These are phyloP conservation scores for Marasmius sp. DNA, from an alignment of 1,284 basidiomycete species.

Conservation along the genomic window DNA sequence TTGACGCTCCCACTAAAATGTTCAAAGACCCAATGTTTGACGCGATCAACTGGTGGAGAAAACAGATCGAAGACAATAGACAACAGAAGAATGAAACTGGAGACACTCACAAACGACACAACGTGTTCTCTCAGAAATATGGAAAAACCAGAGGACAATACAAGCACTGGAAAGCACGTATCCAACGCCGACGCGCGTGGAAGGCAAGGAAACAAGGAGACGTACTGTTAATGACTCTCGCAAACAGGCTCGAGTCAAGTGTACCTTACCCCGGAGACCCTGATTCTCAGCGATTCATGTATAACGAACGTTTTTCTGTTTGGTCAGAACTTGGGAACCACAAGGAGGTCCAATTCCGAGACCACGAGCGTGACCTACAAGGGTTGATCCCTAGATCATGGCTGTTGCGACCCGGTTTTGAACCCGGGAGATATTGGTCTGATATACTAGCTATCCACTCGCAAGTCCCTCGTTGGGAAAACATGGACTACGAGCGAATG, in stretches of 20 bases:
- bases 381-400: background rate
- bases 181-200: background rate
- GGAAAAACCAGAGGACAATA: too few relatives aligned
- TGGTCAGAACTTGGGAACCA: background rate
- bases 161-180: background rate
- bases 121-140: too few relatives aligned
- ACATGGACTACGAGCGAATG: background rate
- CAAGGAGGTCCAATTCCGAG: background rate
- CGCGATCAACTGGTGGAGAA: too few relatives aligned
- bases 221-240: background rate
- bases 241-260: background rate
- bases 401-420: background rate
- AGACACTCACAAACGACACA: too few relatives aligned
- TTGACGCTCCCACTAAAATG: too few relatives aligned
- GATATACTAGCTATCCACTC: background rate
- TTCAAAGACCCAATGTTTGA: too few relatives aligned
- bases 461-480: background rate
- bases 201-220: background rate
- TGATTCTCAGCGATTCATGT: background rate
- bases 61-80: too few relatives aligned
- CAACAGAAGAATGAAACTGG: too few relatives aligned
- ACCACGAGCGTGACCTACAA: background rate
- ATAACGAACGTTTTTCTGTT: too few relatives aligned
- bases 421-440: background rate
- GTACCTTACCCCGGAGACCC: background rate